A percentile compares a stretch with the other conserved stretches of the same genome.
Conservation (phyloP, 352 stramenopile genomes). For the Bremia lactucae region DNA sequence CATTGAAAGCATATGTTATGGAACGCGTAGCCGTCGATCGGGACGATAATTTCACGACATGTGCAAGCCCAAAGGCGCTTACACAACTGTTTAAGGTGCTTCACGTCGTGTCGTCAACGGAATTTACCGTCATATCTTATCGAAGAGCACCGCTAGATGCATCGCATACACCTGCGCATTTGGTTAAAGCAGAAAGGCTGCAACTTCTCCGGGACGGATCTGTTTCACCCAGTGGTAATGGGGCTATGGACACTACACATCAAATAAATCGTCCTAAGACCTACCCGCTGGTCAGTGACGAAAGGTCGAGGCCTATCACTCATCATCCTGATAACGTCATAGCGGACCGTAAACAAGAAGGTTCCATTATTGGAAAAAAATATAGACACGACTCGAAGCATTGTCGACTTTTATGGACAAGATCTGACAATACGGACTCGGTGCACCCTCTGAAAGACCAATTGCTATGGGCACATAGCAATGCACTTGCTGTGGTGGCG, state of each 20-base stretch:
- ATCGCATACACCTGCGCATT: constrained; percentile 5
- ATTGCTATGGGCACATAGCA: constrained; percentile 42
- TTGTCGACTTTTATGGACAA: not conserved
- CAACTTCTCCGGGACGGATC: constrained; percentile 1
- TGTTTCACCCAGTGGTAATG: not conserved
- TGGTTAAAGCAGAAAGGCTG: not conserved
- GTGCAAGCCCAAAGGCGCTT: constrained; percentile 6
- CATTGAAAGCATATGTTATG: constrained; percentile 50
- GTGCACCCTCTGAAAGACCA: constrained; percentile 27
- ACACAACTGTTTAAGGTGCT: constrained; percentile 36
- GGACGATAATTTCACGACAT: constrained; percentile 22
- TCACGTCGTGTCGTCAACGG: constrained; percentile 36
- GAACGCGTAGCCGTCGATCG: constrained; percentile 27
- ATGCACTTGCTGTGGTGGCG: constrained; percentile 24
- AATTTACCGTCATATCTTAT: constrained; percentile 71
- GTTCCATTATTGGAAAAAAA: no score
- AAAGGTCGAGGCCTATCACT: constrained; percentile 5
- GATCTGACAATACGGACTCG: not conserved
- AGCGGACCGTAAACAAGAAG: not conserved
- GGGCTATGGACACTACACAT: not conserved
- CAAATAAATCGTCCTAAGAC: not conserved
- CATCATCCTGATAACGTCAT: not conserved
- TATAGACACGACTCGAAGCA: no score
- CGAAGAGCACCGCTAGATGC: constrained; percentile 32
- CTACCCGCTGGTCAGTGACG: not conserved